A percentile compares a stretch with the other conserved stretches of the same genome.
These are phyloP conservation scores for Teunomyces aglyptinius DNA, from an alignment of 805 yeast genomes.

Conservation along the genomic window DNA sequence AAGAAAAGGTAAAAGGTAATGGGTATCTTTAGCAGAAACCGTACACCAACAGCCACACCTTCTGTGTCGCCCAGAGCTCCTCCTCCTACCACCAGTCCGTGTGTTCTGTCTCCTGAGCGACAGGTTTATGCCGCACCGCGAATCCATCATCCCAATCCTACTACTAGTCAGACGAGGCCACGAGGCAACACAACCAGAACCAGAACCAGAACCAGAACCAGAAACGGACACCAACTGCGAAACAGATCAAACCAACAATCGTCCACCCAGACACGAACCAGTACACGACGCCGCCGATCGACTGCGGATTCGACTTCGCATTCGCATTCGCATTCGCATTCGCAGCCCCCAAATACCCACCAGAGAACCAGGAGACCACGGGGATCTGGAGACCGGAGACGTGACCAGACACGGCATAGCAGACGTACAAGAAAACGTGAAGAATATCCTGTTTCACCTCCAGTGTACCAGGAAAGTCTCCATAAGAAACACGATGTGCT, in stretches of 20 bases:
- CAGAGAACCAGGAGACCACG: neutral
- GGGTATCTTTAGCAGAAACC: neutral
- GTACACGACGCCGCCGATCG: neutral
- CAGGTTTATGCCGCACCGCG: neutral
- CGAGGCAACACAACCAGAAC: neutral
- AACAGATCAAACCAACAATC: neutral
- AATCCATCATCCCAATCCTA: neutral
- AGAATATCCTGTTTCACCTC: conserved; percentile 12
- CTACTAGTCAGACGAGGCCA: neutral
- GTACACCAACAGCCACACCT: neutral
- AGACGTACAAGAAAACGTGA: neutral
- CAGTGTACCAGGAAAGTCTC: conserved; percentile 18
- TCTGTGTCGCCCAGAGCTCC: neutral
- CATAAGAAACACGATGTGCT: conserved; percentile 20
- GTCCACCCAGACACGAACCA: neutral
- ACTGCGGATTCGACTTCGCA: neutral
- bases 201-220: neutral
- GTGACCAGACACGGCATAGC: neutral
- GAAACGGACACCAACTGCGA: neutral
- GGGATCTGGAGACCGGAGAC: neutral
- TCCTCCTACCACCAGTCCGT: neutral
- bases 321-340: neutral
- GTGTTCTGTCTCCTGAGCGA: neutral
- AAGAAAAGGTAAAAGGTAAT: neutral
- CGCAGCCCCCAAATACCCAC: neutral